A percentile compares a stretch with the other conserved stretches of the same genome.
Evolutionary conservation across 176 grass and related monocot species (phyloP).

Genomic region (Oryza brachyantha): DNA sequence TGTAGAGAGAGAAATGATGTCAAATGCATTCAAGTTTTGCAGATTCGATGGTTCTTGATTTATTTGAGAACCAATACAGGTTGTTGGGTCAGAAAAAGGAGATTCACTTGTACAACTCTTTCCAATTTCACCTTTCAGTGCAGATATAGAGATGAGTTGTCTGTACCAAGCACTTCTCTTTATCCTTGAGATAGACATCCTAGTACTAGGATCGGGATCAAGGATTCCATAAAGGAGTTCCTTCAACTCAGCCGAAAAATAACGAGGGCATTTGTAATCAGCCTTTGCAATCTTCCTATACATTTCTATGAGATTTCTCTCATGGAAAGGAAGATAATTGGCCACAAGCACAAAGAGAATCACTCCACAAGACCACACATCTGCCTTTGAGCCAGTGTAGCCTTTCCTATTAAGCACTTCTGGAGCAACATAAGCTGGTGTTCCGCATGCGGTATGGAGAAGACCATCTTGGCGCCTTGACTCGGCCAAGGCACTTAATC

Average conservation of each 20-base stretch:
- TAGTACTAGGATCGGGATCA: constrained; percentile 67
- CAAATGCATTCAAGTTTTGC: constrained; percentile 70
- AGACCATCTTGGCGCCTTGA: constrained; percentile 73
- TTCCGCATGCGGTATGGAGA: constrained; percentile 76
- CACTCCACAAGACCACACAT: constrained; percentile 88
- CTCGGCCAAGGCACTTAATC: constrained; percentile 63
- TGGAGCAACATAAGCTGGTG: constrained; percentile 82
- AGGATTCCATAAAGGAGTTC: constrained; percentile 71
- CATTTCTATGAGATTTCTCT: constrained; percentile 76
- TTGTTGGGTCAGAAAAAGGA: not conserved
- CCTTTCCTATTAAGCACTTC: constrained; percentile 72
- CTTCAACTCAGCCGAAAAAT: constrained; percentile 58
- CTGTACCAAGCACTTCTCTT: constrained; percentile 70
- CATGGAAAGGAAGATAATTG: constrained; percentile 83
- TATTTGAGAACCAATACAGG: not conserved
- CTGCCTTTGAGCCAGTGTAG: constrained; percentile 72
- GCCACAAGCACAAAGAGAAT: constrained; percentile 78
- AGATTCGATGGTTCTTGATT: constrained; percentile 33
- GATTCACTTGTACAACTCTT: not conserved
- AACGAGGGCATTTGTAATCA: constrained; percentile 69
- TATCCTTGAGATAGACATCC: constrained; percentile 70
- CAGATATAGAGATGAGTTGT: constrained; percentile 32
- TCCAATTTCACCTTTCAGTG: not conserved
- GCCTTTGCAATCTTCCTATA: constrained; percentile 77
- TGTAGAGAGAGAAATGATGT: constrained; percentile 72